Evolutionary conservation across 2,329 filamentous ascomycete genomes (phyloP), one percentile per base, ranked within the genome.

Genomic region (Chalara sp.): DNA sequence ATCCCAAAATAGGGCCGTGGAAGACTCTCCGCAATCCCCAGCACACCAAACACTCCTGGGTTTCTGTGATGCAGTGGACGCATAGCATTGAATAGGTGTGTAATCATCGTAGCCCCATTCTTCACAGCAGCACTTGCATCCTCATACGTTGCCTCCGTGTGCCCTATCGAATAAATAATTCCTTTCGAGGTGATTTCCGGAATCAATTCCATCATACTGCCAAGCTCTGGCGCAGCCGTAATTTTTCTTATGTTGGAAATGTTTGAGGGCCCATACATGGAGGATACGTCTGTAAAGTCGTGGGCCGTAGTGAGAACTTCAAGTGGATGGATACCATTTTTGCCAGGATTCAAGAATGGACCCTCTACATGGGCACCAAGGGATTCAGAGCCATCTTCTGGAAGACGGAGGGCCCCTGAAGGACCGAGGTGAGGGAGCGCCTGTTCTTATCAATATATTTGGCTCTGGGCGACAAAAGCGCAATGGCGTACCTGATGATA

Each of bases 41-140:
- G 72, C 0, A 95, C 81, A 31, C 91, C 91, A 65, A 95, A 95
- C 60, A 96, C 83, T 37, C 90, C 90, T 0, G 91, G 90, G 68
- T 96, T 90, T 52, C 91, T 86, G 73, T 96, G 89, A 67, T 93
- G 88, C 47, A 95, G 80, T 11, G 89, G 89, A 1, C 84, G 79
- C 90, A 96, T 96, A 30, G 90, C 90, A 66, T 96, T 96, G 79
- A 95, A 96, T 1, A 96, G 76, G 63, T 96, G 90, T 0, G 90
- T 96, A 58, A 96, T 87, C 88, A 95, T 95, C 46, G 80, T 87
- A 2, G 87, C 88, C 47, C 90, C 90, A 6, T 82, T 76, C n/a
- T 72, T 74, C 4, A 93, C 79, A 21, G 87, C 87, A 5, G 73
- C 70, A 4, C 84, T 81, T 1, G 87, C 89, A 64, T 92, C 78